Evolutionary conservation across 2,329 filamentous ascomycete species (phyloP), one percentile per base, ranked within the genome.

Genomic region (Teratosphaeria pseudoeucalypti): DNA sequence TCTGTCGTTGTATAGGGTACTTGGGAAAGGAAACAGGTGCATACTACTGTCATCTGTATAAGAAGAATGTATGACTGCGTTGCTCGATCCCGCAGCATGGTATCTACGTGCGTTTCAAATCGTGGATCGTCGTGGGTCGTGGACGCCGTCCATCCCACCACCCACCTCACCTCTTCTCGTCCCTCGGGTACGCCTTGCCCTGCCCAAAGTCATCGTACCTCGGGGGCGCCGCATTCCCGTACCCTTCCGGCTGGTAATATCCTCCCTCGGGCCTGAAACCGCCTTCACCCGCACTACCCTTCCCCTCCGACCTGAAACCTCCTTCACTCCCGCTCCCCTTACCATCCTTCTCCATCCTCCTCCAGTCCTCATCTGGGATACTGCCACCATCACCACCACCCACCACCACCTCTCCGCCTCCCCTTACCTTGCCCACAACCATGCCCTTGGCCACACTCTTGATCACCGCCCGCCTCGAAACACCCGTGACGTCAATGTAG

Each of bases 391-490:
- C 84, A 9, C 81, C 84, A 23, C 86, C 87, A 1, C 88, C 88
- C 23, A 92, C 86, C 55, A 92, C 81, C 23, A 90, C 79, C 65
- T 90, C 83, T 2, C 88, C 84, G 4, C 87, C 88, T 43, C 86
- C 86, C 60, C 84, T 83, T 55, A 92, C 89, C 64, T 85, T 85
- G 39, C 90, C 90, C 5, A 95, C 85, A 0, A 95, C 86, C 94
- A 99, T 97, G 49, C 94, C 91, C 78, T 95, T 96, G 23, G 92
- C 94, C 1, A 97, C 94, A 52, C 88, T 90, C 79, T 96, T 99
- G 71, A 99, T 83, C 52, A 99, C 85, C 0, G 94, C 94, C 62
- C 86, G 85, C 52, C 94, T 82, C 58, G 89, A 95, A 1, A 99
- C 94, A 39, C 94, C 94, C 0, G 92, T 88, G 1, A 95, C 92